Evolutionary conservation across 352 stramenopile species (phyloP).

Genomic region (Globisporangium iwayamae): DNA sequence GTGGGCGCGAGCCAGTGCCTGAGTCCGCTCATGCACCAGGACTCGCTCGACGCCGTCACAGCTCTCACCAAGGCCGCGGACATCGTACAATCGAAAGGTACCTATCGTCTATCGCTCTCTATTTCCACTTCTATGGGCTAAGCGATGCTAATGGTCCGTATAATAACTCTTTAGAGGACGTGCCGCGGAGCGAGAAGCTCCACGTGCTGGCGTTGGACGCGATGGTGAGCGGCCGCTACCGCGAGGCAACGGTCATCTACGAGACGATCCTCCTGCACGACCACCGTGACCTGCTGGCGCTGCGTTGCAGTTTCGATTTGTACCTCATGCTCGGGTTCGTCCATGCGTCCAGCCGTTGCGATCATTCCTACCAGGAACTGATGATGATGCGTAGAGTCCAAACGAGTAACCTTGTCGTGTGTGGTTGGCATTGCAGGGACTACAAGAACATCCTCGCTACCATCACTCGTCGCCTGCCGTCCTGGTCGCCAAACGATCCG

Average conservation of each 20-base stretch:
- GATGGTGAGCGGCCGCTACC: conserved; percentile 61
- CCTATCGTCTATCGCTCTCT: not conserved
- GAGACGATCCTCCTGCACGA: conserved; percentile 77
- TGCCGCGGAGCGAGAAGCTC: conserved; percentile 51
- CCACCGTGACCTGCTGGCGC: conserved; percentile 60
- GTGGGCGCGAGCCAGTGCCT: conserved; percentile 73
- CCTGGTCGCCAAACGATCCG: conserved; percentile 70
- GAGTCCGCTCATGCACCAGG: conserved; percentile 56
- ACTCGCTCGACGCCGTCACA: conserved; percentile 46
- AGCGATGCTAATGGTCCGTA: too few relatives aligned
- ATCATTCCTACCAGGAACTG: not conserved
- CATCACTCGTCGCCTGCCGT: conserved; percentile 65
- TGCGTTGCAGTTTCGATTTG: conserved; percentile 77
- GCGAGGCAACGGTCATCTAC: conserved; percentile 68
- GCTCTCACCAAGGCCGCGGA: conserved; percentile 28
- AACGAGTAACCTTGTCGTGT: not conserved
- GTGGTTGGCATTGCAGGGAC: conserved; percentile 36
- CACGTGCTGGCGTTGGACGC: conserved; percentile 71
- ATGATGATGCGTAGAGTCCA: not conserved
- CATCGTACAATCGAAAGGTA: conserved; percentile 41
- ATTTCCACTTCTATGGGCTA: too few relatives aligned
- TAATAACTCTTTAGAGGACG: conserved; percentile 13
- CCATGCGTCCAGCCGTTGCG: not conserved
- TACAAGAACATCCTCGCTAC: conserved; percentile 74
- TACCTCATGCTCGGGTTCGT: conserved; percentile 75